Evolutionary conservation across 116 monocot genomes (phyloP).

Genomic region (Zostera marina): DNA sequence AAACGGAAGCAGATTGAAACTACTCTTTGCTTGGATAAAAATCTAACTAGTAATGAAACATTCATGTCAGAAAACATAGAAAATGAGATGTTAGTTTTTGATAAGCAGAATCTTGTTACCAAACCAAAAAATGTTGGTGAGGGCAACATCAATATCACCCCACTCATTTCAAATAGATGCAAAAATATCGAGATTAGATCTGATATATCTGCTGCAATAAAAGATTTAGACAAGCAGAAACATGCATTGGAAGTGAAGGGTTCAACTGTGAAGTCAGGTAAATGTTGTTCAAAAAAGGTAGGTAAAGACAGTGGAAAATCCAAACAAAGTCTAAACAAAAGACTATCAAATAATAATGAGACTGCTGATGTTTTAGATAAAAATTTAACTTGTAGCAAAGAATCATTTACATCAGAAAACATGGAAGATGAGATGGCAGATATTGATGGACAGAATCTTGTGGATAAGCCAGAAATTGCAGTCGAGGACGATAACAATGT

Average conservation of each 20-base stretch:
- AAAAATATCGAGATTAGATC: constrained; percentile 1
- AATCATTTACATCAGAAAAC: neutral
- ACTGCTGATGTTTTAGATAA: constrained; percentile 9
- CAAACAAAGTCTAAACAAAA: too few relatives aligned
- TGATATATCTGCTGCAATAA: neutral
- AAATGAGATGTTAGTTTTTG: neutral
- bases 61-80: constrained; percentile 5
- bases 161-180: constrained; percentile 1
- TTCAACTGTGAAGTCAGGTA: neutral
- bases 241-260: constrained; percentile 11
- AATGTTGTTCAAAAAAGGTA: neutral
- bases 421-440: constrained; percentile 4
- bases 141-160: constrained; percentile 6
- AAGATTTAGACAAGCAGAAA: constrained; percentile 65
- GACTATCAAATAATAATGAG: too few relatives aligned
- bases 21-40: constrained; percentile 10
- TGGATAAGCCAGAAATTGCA: constrained; percentile 2
- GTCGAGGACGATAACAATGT: constrained; percentile 8
- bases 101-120: constrained; percentile 8
- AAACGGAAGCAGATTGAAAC: constrained; percentile 5
- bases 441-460: constrained; percentile 6
- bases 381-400: neutral
- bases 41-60: neutral
- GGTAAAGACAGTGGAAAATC: constrained; percentile 3
- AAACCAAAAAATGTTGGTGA: constrained; percentile 1